Base-by-base conservation (phyloP, 768 basidiomycete genomes). In the Russula emetica region DNA sequence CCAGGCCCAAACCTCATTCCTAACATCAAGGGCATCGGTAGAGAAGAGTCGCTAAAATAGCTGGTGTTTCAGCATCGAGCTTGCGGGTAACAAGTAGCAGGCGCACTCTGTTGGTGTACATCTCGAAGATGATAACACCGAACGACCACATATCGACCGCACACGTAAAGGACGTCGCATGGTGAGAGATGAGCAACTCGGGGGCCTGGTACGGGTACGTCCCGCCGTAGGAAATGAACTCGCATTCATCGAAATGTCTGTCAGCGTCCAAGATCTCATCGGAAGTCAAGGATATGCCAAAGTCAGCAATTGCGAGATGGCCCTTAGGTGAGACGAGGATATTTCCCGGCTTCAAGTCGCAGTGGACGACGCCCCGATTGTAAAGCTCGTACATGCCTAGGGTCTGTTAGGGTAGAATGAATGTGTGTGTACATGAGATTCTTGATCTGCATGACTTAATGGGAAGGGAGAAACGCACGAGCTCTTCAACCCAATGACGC, bases 291-390 rank as follows among this genome's bases (percentile, higher is more conserved):
- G 66, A 36, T 26, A 55, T 54, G 20, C 67, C 60, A 59, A 70
- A 70, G 49, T 70, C 69, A 40, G 66, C 61, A 24, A 70, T 55
- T 24, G 61, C 63, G 52, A 68, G 62, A 49, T 68, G 67, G 44
- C 68, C 67, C 9, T 54, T 28, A 10, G 36, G 26, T 2, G 62
- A 57, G 54, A 69, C 52, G 50, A 67, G 63, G 51, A 73, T 64
- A 26, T 74, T 74, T 69, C 75, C 74, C 5, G 80, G 80, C 72
- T 82, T 82, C 73, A 82, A 77, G 70, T 82, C 80, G 24, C 80
- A 74, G 65, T 82, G 80, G 49, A 80, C 78, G 24, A 82, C 70
- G 64, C 76, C 70, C 62, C 74, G 74, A 1, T 71, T 60, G 34
- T 79, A 71, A 7, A 80, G 70, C 62, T 79, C 79, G n/a, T 20